Conservation (phyloP, 225 moss, liverwort and hornwort species). For the Polytrichum formosum region DNA sequence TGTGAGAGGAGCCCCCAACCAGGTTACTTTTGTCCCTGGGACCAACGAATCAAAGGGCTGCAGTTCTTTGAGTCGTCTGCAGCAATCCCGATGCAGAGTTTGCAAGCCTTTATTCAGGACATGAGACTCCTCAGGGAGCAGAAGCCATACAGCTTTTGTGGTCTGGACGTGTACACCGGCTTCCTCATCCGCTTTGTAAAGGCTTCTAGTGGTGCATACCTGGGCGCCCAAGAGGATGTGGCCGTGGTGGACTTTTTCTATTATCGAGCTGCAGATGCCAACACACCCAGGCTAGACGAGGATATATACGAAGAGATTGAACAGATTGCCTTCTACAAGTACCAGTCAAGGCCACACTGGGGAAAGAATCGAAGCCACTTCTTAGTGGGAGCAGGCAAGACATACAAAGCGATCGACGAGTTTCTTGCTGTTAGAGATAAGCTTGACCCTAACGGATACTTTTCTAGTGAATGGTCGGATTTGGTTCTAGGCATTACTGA, state of each 20-base stretch:
- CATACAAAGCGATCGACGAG: constrained; percentile 7
- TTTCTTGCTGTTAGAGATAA: constrained; percentile 30
- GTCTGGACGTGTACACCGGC: constrained; percentile 32
- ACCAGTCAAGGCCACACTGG: constrained; percentile 27
- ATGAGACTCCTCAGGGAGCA: constrained; percentile 29
- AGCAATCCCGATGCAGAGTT: constrained; percentile 22
- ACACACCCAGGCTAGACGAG: constrained; percentile 24
- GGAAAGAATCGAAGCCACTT: constrained; percentile 30
- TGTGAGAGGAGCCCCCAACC: constrained; percentile 24
- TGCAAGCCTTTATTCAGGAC: constrained; percentile 35
- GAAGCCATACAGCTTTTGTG: constrained; percentile 24
- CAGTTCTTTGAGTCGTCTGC: constrained; percentile 28
- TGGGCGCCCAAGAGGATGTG: constrained; percentile 35
- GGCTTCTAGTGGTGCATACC: constrained; percentile 20
- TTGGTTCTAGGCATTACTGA: constrained; percentile 22
- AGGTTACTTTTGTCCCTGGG: constrained; percentile 37
- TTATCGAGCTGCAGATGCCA: constrained; percentile 18
- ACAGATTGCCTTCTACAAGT: constrained; percentile 26
- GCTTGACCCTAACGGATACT: constrained; percentile 26
- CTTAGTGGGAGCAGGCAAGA: constrained; percentile 21
- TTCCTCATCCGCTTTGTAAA: constrained; percentile 40
- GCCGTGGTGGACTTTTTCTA: constrained; percentile 31
- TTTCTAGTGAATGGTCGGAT: constrained; percentile 39
- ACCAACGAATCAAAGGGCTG: constrained; percentile 24
- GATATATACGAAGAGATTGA: constrained; percentile 43